These are phyloP conservation scores for Globisporangium okanoganense DNA, from an alignment of 352 stramenopile genomes.

Conservation along the genomic window DNA sequence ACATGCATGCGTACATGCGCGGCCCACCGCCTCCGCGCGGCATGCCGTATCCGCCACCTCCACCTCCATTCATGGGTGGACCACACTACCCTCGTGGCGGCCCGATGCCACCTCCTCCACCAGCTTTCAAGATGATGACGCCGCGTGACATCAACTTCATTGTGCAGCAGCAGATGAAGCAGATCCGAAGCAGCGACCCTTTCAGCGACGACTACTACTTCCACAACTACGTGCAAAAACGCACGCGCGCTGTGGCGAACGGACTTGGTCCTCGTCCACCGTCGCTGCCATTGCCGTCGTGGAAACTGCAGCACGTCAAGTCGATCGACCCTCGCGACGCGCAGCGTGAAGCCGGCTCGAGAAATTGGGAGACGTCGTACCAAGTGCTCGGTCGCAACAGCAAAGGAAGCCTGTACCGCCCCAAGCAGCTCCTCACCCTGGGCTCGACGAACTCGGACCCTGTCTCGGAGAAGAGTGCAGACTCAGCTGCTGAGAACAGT, in stretches of 20 bases:
- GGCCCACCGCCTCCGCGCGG: slow-evolving; percentile 28
- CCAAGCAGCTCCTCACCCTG: slow-evolving; percentile 65
- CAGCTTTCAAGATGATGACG: slow-evolving; percentile 83
- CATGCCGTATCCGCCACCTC: slow-evolving; percentile 27
- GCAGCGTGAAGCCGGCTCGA: slow-evolving; percentile 60
- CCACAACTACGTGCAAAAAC: slow-evolving; percentile 83
- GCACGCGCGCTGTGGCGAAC: slow-evolving; percentile 26
- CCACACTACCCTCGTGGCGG: slow-evolving; percentile 20
- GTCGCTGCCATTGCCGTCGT: slow-evolving; percentile 59
- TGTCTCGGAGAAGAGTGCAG: slow-evolving; percentile 10
- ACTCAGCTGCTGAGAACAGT: slow-evolving; percentile 10
- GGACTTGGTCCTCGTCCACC: slow-evolving; percentile 25
- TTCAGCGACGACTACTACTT: slow-evolving; percentile 90
- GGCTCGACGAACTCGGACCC: slow-evolving; percentile 13
- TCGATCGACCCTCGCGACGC: slow-evolving; percentile 57
- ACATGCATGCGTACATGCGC: slow-evolving; percentile 36
- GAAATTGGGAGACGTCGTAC: slow-evolving; percentile 70
- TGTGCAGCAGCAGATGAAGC: slow-evolving; percentile 84
- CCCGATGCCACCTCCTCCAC: slow-evolving; percentile 36
- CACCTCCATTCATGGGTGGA: slow-evolving; percentile 13
- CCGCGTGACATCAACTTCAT: slow-evolving; percentile 83
- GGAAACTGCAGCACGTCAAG: slow-evolving; percentile 84
- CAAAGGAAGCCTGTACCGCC: slow-evolving; percentile 76
- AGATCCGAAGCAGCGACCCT: slow-evolving; percentile 78
- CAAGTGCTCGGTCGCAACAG: slow-evolving; percentile 75